Base-by-base conservation (phyloP, 2,329 filamentous ascomycete species). In the Ilyonectria destructans region DNA sequence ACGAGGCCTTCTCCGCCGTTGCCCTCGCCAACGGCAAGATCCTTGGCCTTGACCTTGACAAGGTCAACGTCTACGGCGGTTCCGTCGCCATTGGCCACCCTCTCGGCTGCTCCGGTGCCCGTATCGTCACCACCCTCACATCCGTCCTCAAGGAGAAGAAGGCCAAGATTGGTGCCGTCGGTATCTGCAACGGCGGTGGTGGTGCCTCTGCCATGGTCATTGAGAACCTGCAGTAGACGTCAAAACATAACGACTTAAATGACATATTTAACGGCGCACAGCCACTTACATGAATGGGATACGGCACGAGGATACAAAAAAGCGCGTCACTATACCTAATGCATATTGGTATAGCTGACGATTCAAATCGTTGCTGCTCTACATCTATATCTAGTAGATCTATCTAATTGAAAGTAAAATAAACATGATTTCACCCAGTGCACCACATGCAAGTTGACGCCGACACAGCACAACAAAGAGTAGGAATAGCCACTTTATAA, bases 1-100 rank as follows among this genome's bases (percentile, higher is more conserved):
- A 99, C 87, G 96, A 99, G 87, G 96, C 96, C 48, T 99, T 99
- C 87, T 96, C 93, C 71, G 96, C 97, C 57, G 96, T 99, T 71
- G 94, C 96, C 45, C 89, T 99, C 59, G 95, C 96, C 74, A 99
- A 99, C 87, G 91, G 97, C 85, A 97, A 99, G 89, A 83, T 98
- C 62, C 90, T 99, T 46, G 88, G 87, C 69, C 85, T 99, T 65
- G 86, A 87, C 71, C 88, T 93, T 73, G 93, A 95, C 68, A 97
- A 95, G 85, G 95, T 99, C 80, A 99, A 99, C 85, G 86, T 98
- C 64, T 96, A 95, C 79, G 96, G 96, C 79, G 96, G 96, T 80
- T 93, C 96, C 62, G 96, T 99, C 70, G 96, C 96, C 77, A 92
- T 99, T 68, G 96, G 96, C 62, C 96, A 99, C 84, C 95, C 96